Base-by-base conservation (phyloP, 2,329 filamentous ascomycete species). In the Fusarium drepaniforme region DNA sequence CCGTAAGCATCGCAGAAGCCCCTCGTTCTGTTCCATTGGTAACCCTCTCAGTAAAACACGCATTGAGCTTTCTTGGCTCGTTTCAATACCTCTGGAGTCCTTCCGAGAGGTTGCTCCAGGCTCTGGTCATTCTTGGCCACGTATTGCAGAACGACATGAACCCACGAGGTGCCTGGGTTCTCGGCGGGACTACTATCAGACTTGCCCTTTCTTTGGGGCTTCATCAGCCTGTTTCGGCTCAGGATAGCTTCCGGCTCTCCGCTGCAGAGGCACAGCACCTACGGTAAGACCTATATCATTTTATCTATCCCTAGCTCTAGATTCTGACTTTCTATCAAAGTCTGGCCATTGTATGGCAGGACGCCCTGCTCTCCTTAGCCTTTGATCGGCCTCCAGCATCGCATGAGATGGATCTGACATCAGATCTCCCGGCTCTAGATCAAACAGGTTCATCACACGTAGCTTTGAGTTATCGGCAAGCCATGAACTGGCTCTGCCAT, bases 111-210 rank as follows among this genome's bases (percentile, higher is more conserved):
- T 25, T 70, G 0, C 59, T 77, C 3, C 71, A 77, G 42, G 71
- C 73, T 8, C 51, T 77, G 0, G 66, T 77, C n/a, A 44, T 77
- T 7, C 75, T 77, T 28, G 74, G 72, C 4, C 58, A 67, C 35
- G 68, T 75, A 5, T 46, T 77, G 4, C 75, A 77, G 35, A 77
- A 77, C 13, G 57, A 72, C 18, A 77, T 75, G 66, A 75, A 68
- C 5, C 74, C 75, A 4, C 68, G 68, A 30, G 75, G 73, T 33
- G 75, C 75, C 3, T 77, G 71, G 75, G 64, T 77, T 8, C 23
- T 77, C 0, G 70, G 75, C 1, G 73, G 75, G 0, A 77, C 70
- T 11, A 77, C 75, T 2, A 51, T 75, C 11, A 67, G 75, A 3
- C 23, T 74, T 3, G 75, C 70, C 5, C 44, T 75, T 16, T 74